Percentiles rank a stretch among this genome's conserved stretches.
Evolutionary conservation across 306 rosid species (phyloP).

Genomic region (Rubus idaeus): DNA sequence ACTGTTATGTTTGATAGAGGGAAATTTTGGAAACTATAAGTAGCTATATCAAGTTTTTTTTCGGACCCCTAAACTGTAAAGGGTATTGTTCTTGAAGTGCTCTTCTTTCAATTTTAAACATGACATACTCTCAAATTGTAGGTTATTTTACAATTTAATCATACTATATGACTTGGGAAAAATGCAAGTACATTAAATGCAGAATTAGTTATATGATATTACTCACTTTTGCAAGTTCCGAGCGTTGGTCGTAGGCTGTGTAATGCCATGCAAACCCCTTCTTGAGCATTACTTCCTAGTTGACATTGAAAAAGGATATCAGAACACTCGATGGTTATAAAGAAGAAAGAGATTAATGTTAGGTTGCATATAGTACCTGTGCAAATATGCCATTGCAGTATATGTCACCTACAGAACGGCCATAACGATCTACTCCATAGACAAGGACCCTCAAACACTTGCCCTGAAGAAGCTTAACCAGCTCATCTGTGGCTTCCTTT

Average conservation of each 20-base stretch:
- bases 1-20: constrained; percentile 35
- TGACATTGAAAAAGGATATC: constrained; percentile 16
- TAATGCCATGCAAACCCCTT: constrained; percentile 94
- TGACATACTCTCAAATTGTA: not conserved
- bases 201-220: not conserved
- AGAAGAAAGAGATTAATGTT: not conserved
- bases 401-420: constrained; percentile 71
- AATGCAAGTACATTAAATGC: not conserved
- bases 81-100: not conserved
- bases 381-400: constrained; percentile 66
- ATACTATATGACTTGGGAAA: not conserved
- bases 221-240: constrained; percentile 62
- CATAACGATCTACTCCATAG: constrained; percentile 81
- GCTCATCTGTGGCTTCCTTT: constrained; percentile 68
- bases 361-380: constrained; percentile 53
- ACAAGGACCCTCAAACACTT: constrained; percentile 73
- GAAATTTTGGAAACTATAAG: not conserved
- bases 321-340: not conserved
- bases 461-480: constrained; percentile 58
- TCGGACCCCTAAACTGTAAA: not conserved
- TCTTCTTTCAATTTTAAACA: not conserved
- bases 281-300: constrained; percentile 86
- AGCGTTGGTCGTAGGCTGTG: constrained; percentile 68
- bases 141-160: not conserved
- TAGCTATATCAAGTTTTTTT: not conserved